phyloP scores from a whole-genome alignment of 148 eudicot species.

The Rhododendron ovatum region DNA sequence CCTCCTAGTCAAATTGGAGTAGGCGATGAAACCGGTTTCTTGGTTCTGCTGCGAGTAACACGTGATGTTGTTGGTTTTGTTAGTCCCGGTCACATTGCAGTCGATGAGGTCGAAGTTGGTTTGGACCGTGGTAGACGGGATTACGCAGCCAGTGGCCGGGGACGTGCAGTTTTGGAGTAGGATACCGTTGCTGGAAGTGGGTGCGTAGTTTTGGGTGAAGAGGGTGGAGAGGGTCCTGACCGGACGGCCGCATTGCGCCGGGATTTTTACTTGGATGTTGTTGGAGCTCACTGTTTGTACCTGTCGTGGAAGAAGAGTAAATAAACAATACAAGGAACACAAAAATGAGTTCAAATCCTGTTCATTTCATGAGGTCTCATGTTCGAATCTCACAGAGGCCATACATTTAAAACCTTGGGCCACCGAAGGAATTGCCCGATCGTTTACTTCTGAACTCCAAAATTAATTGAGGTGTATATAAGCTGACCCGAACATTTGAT shows the following conservation, averaged over 20 bases:
- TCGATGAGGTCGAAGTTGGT: slow-evolving; percentile 33
- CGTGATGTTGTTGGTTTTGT: background rate
- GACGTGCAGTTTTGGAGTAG: slow-evolving; percentile 34
- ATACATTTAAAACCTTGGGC: no score
- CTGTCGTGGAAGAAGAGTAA: background rate
- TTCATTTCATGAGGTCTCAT: no score
- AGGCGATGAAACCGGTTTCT: slow-evolving; percentile 21
- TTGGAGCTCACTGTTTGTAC: slow-evolving; percentile 16
- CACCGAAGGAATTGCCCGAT: accelerated
- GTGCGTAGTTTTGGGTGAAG: slow-evolving; percentile 34
- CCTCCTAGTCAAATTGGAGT: slow-evolving; percentile 15
- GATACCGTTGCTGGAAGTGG: slow-evolving; percentile 36
- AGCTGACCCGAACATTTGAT: background rate
- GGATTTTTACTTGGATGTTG: slow-evolving; percentile 24
- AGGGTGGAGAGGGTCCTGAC: slow-evolving; percentile 19
- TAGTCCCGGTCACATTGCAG: slow-evolving; percentile 10
- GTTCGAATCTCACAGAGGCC: accelerated
- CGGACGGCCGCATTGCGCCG: slow-evolving; percentile 40
- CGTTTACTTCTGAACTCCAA: no score
- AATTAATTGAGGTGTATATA: accelerated
- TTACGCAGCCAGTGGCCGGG: slow-evolving; percentile 7
- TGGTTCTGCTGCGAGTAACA: slow-evolving; percentile 23
- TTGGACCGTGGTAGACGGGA: slow-evolving; percentile 39
- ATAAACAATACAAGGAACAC: background rate
- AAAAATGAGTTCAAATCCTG: background rate